A percentile compares a stretch with the other conserved stretches of the same genome.
phyloP scores from a whole-genome alignment of 495 filamentous ascomycete species.

The Lasiosphaeriaceae sp. region DNA sequence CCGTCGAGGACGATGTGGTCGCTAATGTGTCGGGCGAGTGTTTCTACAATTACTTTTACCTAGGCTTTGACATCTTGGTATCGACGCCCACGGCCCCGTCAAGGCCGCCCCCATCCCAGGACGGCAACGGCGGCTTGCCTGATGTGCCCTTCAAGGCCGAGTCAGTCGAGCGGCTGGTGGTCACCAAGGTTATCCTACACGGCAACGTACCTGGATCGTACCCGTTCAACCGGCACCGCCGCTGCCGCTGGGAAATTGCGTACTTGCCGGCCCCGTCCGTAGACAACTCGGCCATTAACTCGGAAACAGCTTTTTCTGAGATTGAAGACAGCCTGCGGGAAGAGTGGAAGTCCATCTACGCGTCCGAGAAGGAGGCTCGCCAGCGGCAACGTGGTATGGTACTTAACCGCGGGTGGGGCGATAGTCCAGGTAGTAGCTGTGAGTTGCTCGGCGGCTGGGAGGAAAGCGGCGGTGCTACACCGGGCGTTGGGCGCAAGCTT shows the following conservation, averaged over 20 bases:
- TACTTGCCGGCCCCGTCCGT: slow-evolving; percentile 43
- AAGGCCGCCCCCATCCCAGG: slow-evolving; percentile 56
- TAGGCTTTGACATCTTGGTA: slow-evolving; percentile 91
- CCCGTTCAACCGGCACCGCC: slow-evolving; percentile 90
- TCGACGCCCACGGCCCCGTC: slow-evolving; percentile 68
- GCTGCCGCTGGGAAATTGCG: slow-evolving; percentile 79
- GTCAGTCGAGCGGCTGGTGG: slow-evolving; percentile 61
- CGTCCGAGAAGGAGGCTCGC: slow-evolving; percentile 56
- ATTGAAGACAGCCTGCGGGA: slow-evolving; percentile 62
- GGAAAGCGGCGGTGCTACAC: slow-evolving; percentile 52
- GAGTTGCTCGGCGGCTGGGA: slow-evolving; percentile 90
- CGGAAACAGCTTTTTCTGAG: slow-evolving; percentile 72
- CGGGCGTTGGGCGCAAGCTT: slow-evolving; percentile 28
- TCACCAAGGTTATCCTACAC: slow-evolving; percentile 86
- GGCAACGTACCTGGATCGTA: slow-evolving; percentile 94
- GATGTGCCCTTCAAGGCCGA: slow-evolving; percentile 35
- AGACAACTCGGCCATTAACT: slow-evolving; percentile 46
- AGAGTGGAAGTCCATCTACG: slow-evolving; percentile 67
- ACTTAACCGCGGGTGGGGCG: slow-evolving; percentile 83
- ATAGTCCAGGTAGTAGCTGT: slow-evolving; percentile 85
- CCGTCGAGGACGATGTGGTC: slow-evolving; percentile 44
- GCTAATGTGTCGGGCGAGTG: slow-evolving; percentile 62
- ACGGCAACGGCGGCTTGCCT: slow-evolving; percentile 17
- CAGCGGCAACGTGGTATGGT: slow-evolving; percentile 75
- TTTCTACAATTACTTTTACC: slow-evolving; percentile 95